Evolutionary conservation across 495 filamentous ascomycete species (phyloP).

Genomic region (Tuber magnatum): DNA sequence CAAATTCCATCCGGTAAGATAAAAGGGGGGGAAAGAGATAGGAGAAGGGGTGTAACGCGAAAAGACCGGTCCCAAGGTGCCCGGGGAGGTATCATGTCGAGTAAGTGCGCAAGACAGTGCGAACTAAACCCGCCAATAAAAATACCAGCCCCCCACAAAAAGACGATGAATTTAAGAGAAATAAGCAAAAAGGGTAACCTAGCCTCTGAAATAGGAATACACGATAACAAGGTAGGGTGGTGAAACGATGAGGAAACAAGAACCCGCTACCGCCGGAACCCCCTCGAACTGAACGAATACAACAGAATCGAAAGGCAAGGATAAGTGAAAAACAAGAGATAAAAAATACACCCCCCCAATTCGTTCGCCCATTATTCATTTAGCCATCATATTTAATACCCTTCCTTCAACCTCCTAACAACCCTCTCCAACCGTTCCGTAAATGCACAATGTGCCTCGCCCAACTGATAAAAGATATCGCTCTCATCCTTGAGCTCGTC

Average conservation of each 20-base stretch:
- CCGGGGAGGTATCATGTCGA: not conserved
- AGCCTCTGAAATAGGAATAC: not conserved
- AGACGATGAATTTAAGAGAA: not conserved
- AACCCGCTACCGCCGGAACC: not conserved
- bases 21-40: not conserved
- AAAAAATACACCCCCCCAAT: slow-evolving; percentile 18
- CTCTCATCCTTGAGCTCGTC: slow-evolving; percentile 48
- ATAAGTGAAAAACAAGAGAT: slow-evolving; percentile 11
- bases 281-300: not conserved
- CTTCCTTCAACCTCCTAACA: slow-evolving; percentile 45
- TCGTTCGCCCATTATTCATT: slow-evolving; percentile 8
- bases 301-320: not conserved
- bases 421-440: slow-evolving; percentile 55
- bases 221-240: not conserved
- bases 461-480: slow-evolving; percentile 46
- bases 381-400: slow-evolving; percentile 3
- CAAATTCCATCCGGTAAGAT: not conserved
- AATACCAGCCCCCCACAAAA: not conserved
- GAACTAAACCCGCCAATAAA: not conserved
- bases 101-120: not conserved
- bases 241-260: not conserved
- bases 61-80: not conserved
- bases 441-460: slow-evolving; percentile 50
- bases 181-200: not conserved
- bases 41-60: not conserved